A percentile compares a stretch with the other conserved stretches of the same genome.
These are phyloP conservation scores for Claviceps sp. DNA, from an alignment of 2,329 filamentous ascomycete genomes.

Conservation along the genomic window DNA sequence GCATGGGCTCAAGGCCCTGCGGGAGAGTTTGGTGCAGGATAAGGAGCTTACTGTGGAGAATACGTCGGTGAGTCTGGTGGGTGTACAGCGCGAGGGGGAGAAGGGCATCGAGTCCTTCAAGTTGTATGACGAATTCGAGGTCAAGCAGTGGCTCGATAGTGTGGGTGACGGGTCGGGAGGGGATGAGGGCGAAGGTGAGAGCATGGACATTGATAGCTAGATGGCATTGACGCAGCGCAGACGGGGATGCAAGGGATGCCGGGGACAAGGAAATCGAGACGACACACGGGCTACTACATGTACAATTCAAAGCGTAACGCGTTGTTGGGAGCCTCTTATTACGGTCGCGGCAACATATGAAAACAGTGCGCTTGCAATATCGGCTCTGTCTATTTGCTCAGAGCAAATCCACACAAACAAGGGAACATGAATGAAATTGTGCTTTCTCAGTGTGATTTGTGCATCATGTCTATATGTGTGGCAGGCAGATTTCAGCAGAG, in stretches of 20 bases:
- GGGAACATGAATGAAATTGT: not conserved
- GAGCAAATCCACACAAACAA: not conserved
- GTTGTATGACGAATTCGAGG: slow-evolving; percentile 78
- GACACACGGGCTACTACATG: slow-evolving; percentile 18
- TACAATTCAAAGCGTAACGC: slow-evolving; percentile 16
- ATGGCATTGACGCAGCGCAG: slow-evolving; percentile 6
- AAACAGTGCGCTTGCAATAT: not conserved
- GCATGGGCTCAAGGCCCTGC: slow-evolving; percentile 81
- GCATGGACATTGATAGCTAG: slow-evolving; percentile 24
- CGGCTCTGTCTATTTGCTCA: not conserved
- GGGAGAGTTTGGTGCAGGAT: slow-evolving; percentile 92
- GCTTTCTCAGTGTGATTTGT: not conserved
- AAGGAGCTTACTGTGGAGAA: slow-evolving; percentile 97
- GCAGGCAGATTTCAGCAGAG: not conserved
- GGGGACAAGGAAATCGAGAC: too few relatives aligned
- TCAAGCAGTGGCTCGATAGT: slow-evolving; percentile 74
- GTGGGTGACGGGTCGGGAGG: slow-evolving; percentile 39
- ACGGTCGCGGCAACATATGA: not conserved
- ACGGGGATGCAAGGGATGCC: not conserved
- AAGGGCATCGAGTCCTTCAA: slow-evolving; percentile 66
- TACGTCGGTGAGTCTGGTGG: slow-evolving; percentile 80
- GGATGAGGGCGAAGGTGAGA: slow-evolving; percentile 21
- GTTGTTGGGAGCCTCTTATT: slow-evolving; percentile 10
- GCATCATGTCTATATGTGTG: not conserved
- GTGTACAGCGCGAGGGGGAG: slow-evolving; percentile 36